Percentiles rank a stretch among this genome's conserved stretches.
These are phyloP conservation scores for Barbatosphaeria neglecta DNA, from an alignment of 495 filamentous ascomycete genomes.

Conservation along the genomic window DNA sequence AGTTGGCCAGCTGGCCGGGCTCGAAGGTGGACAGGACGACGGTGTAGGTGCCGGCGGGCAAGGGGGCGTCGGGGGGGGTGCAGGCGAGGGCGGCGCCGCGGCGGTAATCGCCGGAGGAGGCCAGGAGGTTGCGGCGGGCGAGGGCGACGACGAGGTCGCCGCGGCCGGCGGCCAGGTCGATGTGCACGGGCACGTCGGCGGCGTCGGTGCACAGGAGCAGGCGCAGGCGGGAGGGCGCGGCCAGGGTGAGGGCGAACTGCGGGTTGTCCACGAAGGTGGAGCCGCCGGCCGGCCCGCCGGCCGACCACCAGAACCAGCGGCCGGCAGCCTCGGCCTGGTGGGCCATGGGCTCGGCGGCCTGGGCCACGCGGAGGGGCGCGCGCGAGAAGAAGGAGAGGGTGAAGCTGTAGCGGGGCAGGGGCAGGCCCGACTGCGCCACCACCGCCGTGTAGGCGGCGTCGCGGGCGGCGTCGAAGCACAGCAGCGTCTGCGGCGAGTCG, in stretches of 20 bases:
- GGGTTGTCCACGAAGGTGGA: constrained; percentile 71
- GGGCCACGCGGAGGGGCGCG: constrained; percentile 42
- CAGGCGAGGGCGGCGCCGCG: constrained; percentile 63
- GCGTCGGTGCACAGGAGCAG: constrained; percentile 57
- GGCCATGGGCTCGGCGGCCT: constrained; percentile 45
- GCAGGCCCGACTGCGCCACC: constrained; percentile 65
- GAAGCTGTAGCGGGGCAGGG: constrained; percentile 59
- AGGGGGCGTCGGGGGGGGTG: constrained; percentile 36
- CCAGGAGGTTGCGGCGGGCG: constrained; percentile 63
- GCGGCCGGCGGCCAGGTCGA: constrained; percentile 65
- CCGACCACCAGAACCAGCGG: constrained; percentile 64
- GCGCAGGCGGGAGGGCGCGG: constrained; percentile 43
- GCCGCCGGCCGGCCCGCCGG: constrained; percentile 72
- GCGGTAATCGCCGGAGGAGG: constrained; percentile 73
- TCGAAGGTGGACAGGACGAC: constrained; percentile 84
- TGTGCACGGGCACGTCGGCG: constrained; percentile 58
- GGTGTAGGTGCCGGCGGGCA: constrained; percentile 67
- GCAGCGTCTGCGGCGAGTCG: constrained; percentile 84
- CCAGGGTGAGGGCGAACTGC: constrained; percentile 60
- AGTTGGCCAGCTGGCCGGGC: constrained; percentile 58
- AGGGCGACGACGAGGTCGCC: constrained; percentile 56
- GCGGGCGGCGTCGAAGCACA: constrained; percentile 55
- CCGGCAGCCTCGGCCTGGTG: constrained; percentile 43
- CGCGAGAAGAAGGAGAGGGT: constrained; percentile 73
- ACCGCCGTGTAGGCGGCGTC: constrained; percentile 61